Evolutionary conservation across 805 yeast species (phyloP).

Genomic region (Candida awuae): DNA sequence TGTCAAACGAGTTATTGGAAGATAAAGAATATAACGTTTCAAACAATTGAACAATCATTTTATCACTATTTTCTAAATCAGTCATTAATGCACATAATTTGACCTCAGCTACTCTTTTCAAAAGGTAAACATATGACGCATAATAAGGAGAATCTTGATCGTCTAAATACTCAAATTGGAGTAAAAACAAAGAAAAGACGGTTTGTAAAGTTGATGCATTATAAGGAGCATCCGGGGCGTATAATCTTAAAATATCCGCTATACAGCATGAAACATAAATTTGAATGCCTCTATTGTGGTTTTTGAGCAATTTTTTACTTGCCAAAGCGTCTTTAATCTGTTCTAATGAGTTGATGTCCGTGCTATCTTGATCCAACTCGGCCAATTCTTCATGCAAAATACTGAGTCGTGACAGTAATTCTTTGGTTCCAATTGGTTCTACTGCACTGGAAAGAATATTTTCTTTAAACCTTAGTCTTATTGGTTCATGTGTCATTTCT

Average conservation of each 20-base stretch:
- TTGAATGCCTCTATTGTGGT: constrained; percentile 61
- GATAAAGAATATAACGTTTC: constrained; percentile 51
- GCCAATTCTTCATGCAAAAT: constrained; percentile 57
- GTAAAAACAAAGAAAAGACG: constrained; percentile 58
- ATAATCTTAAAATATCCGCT: constrained; percentile 65
- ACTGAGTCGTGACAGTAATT: constrained; percentile 48
- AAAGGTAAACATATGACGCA: constrained; percentile 52
- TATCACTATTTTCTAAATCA: constrained; percentile 59
- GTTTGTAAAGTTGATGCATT: constrained; percentile 52
- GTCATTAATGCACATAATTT: constrained; percentile 42
- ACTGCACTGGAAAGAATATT: constrained; percentile 47
- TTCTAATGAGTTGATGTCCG: constrained; percentile 39
- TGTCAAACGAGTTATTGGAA: constrained; percentile 32
- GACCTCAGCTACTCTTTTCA: constrained; percentile 66
- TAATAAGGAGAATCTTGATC: constrained; percentile 50
- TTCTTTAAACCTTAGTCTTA: constrained; percentile 12
- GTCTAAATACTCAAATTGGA: constrained; percentile 49
- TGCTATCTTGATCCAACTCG: constrained; percentile 50
- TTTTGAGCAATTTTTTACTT: constrained; percentile 49
- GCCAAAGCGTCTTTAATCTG: constrained; percentile 43
- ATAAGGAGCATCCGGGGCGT: constrained; percentile 89
- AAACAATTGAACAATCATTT: constrained; percentile 49
- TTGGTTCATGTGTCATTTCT: not conserved
- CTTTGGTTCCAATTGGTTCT: constrained; percentile 53
- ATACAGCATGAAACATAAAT: constrained; percentile 65